Base-by-base conservation (phyloP, 257 asterid species). In the Gynochthodes officinalis region DNA sequence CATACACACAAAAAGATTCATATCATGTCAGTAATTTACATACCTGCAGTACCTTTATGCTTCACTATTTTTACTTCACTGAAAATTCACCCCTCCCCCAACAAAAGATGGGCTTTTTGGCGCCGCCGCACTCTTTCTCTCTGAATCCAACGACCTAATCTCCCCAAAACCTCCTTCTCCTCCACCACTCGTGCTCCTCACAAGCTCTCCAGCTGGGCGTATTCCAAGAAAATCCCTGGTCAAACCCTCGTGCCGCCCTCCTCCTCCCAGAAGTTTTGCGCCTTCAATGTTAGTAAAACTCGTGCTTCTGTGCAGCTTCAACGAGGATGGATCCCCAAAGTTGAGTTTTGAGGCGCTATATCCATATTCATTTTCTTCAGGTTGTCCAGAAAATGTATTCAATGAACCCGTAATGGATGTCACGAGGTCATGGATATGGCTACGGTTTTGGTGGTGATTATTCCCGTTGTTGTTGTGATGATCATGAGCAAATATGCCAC, bases 141-240 rank as follows among this genome's bases (percentile, higher is more conserved):
- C 89, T 0, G 88, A 71, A 76, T 81, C 91, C 82, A 80, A 13
- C 5, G 89, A 67, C 64, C 73, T 44, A 75, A 77, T 46, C 68
- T 76, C 85, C 74, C 82, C 87, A 68, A 67, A 70, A 39, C 33
- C 87, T 64, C 86, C 81, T 69, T 54, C 73, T 44, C 55, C 75
- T 28, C 35, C 39, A 7, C 69, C 81, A 55, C 76, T 81, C 43
- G 85, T 82, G 59, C 82, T 81, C 79, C 89, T 83, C 81, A 89
- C 87, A 0, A 88, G 83, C 82, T 86, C 89, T 1, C 96, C 91
- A 13, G 77, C 73, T 19, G 77, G 77, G 5, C 79, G 70, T 15
- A 89, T 94, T 16, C 97, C 97, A 44, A 91, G 96, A 77, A 91
- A 91, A n/a, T 91, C 96, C 81, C 97, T 85, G 0, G 97, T 91